Conservation (phyloP, 331 rosid species). For the Quercus lobata region DNA sequence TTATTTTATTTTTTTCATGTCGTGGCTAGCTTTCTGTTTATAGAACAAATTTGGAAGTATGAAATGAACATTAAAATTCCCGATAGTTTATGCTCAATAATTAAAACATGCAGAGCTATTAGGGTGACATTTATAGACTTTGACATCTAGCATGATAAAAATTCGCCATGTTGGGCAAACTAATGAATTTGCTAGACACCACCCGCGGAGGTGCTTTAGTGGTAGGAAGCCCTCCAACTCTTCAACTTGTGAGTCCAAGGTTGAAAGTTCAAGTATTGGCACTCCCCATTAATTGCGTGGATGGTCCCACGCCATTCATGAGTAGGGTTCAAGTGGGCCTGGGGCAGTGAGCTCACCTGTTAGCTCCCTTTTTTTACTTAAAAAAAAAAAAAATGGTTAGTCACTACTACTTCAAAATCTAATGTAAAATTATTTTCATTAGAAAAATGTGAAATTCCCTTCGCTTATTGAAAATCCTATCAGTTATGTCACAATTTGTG, state of each 20-base stretch:
- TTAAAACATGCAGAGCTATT: not conserved
- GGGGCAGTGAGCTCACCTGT: too few relatives aligned
- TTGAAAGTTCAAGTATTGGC: too few relatives aligned
- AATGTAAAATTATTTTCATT: not conserved
- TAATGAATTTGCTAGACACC: too few relatives aligned
- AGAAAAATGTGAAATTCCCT: not conserved
- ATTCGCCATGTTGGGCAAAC: not conserved
- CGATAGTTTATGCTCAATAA: not conserved
- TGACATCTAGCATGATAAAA: not conserved
- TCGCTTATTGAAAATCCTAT: not conserved
- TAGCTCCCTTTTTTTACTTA: too few relatives aligned
- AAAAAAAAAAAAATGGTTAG: not conserved
- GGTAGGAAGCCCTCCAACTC: too few relatives aligned
- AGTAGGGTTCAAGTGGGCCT: too few relatives aligned
- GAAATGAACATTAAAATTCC: not conserved
- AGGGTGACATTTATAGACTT: not conserved
- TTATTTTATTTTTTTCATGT: not conserved
- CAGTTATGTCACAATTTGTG: not conserved
- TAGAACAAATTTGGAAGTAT: not conserved
- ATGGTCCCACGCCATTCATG: too few relatives aligned
- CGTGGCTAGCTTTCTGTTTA: not conserved
- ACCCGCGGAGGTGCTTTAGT: too few relatives aligned
- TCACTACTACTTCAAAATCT: not conserved
- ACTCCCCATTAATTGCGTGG: too few relatives aligned
- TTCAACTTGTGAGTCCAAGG: too few relatives aligned